Evolutionary conservation across 1,284 basidiomycete species (phyloP).

Genomic region (Puccinia horiana): DNA sequence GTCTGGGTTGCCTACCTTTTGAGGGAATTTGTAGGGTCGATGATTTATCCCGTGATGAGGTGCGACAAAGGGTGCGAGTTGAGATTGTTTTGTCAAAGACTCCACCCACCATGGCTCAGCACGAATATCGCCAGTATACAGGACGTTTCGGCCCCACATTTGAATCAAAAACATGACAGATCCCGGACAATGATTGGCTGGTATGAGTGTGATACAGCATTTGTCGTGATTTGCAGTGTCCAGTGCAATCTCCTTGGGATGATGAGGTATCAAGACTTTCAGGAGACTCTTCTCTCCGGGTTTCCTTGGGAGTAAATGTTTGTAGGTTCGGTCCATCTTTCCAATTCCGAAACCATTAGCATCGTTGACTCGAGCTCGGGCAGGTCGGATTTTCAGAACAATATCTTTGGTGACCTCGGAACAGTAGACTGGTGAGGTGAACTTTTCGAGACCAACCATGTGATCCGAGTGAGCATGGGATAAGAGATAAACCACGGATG

Average conservation of each 20-base stretch:
- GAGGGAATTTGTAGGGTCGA: background rate
- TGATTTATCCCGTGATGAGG: background rate
- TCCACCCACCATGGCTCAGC: slow-evolving; percentile 56
- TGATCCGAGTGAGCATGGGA: slow-evolving; percentile 57
- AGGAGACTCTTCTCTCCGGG: background rate
- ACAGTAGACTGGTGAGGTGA: slow-evolving; percentile 54
- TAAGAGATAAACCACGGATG: slow-evolving; percentile 54
- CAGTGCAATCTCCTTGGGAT: slow-evolving; percentile 54
- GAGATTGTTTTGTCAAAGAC: slow-evolving; percentile 53
- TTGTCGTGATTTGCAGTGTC: slow-evolving; percentile 40
- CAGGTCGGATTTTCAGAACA: slow-evolving; percentile 54
- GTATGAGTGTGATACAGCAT: slow-evolving; percentile 54
- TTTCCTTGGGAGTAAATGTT: background rate
- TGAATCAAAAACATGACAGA: slow-evolving; percentile 56
- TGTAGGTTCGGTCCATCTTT: slow-evolving; percentile 23
- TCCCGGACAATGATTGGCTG: slow-evolving; percentile 57
- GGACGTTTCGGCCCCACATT: slow-evolving; percentile 54
- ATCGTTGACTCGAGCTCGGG: slow-evolving; percentile 52
- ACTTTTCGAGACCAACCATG: slow-evolving; percentile 54
- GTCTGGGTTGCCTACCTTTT: background rate
- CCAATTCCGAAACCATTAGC: slow-evolving; percentile 49
- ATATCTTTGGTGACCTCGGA: slow-evolving; percentile 53
- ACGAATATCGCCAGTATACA: slow-evolving; percentile 56
- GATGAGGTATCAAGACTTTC: slow-evolving; percentile 49
- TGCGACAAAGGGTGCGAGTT: slow-evolving; percentile 53